Evolutionary conservation across 2,329 filamentous ascomycete genomes (phyloP).

Genomic region (Stagonosporopsis rhizophila): DNA sequence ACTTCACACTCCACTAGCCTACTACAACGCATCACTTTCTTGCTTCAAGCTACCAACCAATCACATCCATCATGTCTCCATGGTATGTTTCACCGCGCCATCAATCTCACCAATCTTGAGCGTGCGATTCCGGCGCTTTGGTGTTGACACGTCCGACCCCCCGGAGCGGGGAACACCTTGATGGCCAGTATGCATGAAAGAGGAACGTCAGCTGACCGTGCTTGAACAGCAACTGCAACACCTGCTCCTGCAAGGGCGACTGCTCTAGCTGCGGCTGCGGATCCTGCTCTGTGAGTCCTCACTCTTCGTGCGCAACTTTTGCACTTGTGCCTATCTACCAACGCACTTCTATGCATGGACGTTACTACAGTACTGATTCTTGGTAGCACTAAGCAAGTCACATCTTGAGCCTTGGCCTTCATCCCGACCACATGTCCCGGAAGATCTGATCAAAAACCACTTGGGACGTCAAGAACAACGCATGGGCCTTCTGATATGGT

Average conservation of each 20-base stretch:
- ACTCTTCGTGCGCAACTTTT: neutral
- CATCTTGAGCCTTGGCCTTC: neutral
- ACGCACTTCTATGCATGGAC: too few species aligned
- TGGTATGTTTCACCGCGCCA: conserved; percentile 24
- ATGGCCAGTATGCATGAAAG: conserved; percentile 21
- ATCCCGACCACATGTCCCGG: neutral
- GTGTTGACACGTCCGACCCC: neutral
- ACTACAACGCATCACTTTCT: conserved; percentile 12
- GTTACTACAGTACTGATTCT: neutral
- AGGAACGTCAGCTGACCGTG: conserved; percentile 12
- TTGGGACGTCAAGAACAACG: conserved; percentile 14
- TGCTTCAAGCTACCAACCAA: conserved; percentile 19
- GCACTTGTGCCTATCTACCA: too few species aligned
- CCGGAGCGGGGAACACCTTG: conserved; percentile 25
- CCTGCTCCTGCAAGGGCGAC: conserved; percentile 42
- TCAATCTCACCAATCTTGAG: neutral
- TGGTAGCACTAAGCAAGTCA: conserved; percentile 21
- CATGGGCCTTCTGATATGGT: conserved; percentile 6
- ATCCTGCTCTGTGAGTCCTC: conserved; percentile 33
- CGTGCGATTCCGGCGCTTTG: neutral
- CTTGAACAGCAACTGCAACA: conserved; percentile 30
- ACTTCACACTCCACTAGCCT: conserved; percentile 11
- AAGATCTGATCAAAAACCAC: conserved; percentile 5
- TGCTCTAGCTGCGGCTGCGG: conserved; percentile 43
- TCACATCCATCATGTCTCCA: conserved; percentile 31